Evolutionary conservation across 1,139 yeast genomes (phyloP).

Genomic region (Cylindricascospora bacillispora): DNA sequence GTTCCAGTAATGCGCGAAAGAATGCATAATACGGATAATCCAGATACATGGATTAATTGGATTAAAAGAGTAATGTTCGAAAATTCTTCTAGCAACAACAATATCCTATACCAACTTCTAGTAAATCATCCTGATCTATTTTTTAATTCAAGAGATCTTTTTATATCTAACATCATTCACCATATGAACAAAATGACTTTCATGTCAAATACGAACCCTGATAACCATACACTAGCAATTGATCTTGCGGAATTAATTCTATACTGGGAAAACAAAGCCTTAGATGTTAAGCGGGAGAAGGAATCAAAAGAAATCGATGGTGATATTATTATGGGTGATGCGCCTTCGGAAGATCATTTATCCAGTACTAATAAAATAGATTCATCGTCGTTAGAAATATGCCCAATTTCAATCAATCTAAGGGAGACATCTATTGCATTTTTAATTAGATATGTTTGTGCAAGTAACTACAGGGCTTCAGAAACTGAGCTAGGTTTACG

Average conservation of each 20-base stretch:
- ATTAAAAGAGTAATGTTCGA: conserved; percentile 87
- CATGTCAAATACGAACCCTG: conserved; percentile 66
- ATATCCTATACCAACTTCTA: conserved; percentile 68
- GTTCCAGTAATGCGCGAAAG: conserved; percentile 82
- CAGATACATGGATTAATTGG: conserved; percentile 87
- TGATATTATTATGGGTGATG: conserved; percentile 17
- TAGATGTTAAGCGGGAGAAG: conserved; percentile 10
- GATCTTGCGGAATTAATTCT: conserved; percentile 78
- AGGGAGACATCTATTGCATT: conserved; percentile 90
- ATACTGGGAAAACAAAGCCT: conserved; percentile 63
- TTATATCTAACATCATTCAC: conserved; percentile 78
- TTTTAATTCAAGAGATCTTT: conserved; percentile 77
- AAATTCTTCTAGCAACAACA: conserved; percentile 72
- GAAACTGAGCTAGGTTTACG: conserved; percentile 76
- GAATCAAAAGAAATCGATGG: conserved; percentile 22
- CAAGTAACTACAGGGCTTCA: conserved; percentile 73
- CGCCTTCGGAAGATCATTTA: conserved; percentile 3
- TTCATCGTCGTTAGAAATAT: conserved; percentile 16
- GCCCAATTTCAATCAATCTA: conserved; percentile 62
- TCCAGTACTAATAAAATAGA: conserved; percentile 7
- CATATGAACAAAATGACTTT: conserved; percentile 90
- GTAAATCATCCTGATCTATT: conserved; percentile 78
- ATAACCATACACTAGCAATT: conserved; percentile 74
- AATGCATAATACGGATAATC: conserved; percentile 42
- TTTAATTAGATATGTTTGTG: conserved; percentile 76